Evolutionary conservation across 352 stramenopile species (phyloP), one percentile per base, ranked within the genome.

Genomic region (Phytophthora hibernalis): DNA sequence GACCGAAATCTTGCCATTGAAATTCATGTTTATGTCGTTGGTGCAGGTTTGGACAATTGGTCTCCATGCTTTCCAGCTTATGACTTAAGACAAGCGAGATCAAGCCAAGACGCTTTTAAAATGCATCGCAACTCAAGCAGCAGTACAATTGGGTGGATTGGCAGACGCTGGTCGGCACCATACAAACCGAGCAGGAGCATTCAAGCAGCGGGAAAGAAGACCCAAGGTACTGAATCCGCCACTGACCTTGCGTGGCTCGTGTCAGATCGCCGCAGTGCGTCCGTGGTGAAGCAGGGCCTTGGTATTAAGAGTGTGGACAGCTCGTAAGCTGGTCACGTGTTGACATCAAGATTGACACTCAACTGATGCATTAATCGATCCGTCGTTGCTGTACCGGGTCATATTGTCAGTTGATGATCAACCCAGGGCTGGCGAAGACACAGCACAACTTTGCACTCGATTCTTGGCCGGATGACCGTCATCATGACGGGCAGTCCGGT

Each of bases 11-110:
- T 28, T 20, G 16, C 6, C 20, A 48, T 9, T 48, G 42, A 26
- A 4, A 10, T 48, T 12, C 18, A 8, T 33, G 28, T 44, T 44
- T 20, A 5, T 44, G 20, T 13, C 3, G n/a, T 18, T 43, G 28
- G 47, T 45, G 45, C n/a, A 88, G 79, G 65, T 88, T 26, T 82
- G 74, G 72, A 52, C 57, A 15, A 75, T 85, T 44, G 79, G 79
- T 31, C 53, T 85, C 13, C 54, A 73, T 45, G 72, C 63, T 9
- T 85, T 88, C 26, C 57, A 72, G 22, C 38, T 88, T 15, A 61
- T 67, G 18, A 52, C 84, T 7, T 26, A 63, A 54, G 31, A 48
- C 44, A 73, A 70, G n/a, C 53, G 24, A 31, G 65, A 64, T n/a
- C 56, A 51, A 48, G 18, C 42, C 18, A 55, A 66, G 28, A 7